phyloP scores from a whole-genome alignment of 2,329 filamentous ascomycete genomes.

The Macrophomina tecta region DNA sequence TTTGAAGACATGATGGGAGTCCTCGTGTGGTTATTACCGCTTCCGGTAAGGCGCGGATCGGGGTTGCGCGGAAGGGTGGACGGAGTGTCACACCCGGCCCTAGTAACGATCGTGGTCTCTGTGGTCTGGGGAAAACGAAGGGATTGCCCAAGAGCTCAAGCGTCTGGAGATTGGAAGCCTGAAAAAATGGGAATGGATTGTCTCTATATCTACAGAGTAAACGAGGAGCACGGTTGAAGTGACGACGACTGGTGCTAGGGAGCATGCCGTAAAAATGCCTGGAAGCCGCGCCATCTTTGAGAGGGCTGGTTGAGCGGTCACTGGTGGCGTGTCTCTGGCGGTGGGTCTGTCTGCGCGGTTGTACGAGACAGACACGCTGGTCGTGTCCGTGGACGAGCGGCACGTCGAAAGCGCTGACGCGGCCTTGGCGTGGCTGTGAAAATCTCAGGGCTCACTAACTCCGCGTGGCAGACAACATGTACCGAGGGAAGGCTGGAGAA shows the following conservation, averaged over 20 bases:
- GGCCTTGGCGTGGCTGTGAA: slow-evolving; percentile 22
- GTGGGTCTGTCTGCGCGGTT: slow-evolving; percentile 8
- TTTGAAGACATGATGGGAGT: background rate
- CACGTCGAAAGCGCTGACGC: slow-evolving; percentile 21
- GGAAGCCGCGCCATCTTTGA: background rate
- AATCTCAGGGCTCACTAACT: background rate
- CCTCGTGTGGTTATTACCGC: background rate
- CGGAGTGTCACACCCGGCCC: background rate
- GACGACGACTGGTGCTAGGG: slow-evolving; percentile 10
- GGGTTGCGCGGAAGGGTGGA: background rate
- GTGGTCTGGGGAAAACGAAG: background rate
- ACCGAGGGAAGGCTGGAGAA: background rate
- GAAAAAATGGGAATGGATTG: background rate
- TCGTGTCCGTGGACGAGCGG: background rate
- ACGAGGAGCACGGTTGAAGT: background rate
- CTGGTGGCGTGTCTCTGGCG: background rate
- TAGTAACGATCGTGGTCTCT: background rate
- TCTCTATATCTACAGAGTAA: background rate
- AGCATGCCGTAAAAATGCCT: background rate
- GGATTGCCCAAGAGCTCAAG: background rate
- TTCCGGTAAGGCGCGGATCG: background rate
- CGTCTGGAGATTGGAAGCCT: background rate
- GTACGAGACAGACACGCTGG: background rate
- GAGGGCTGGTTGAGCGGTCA: background rate
- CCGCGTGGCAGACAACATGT: background rate